A percentile compares a stretch with the other conserved stretches of the same genome.
phyloP scores from a whole-genome alignment of 2,329 filamentous ascomycete species.

The Cyphellophora europaea region DNA sequence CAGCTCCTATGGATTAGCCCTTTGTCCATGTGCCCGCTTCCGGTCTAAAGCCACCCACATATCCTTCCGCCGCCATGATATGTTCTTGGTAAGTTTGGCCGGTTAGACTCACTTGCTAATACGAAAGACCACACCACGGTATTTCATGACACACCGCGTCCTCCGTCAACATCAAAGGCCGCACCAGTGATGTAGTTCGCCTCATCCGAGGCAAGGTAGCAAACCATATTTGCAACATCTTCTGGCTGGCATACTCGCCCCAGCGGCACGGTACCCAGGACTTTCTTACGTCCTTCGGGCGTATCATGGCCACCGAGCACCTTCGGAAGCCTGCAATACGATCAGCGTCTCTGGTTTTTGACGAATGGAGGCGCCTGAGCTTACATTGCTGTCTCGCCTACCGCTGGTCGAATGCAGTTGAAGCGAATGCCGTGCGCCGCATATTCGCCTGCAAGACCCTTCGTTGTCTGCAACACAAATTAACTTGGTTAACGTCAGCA shows the following conservation, averaged over 20 bases:
- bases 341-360: no score
- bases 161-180: slow-evolving; percentile 18
- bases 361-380: no score
- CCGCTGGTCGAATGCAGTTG: slow-evolving; percentile 12
- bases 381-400: slow-evolving; percentile 14
- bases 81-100: no score
- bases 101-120: no score
- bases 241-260: slow-evolving; percentile 16
- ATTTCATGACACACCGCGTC: slow-evolving; percentile 15
- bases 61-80: no score
- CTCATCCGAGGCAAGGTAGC: slow-evolving; percentile 17
- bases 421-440: slow-evolving; percentile 11
- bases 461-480: slow-evolving; percentile 7
- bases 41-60: no score
- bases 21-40: no score
- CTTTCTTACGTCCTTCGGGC: slow-evolving; percentile 7
- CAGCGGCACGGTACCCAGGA: slow-evolving; percentile 14
- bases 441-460: slow-evolving; percentile 13
- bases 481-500: no score
- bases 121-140: no score
- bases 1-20: no score
- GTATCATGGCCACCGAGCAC: slow-evolving; percentile 10
- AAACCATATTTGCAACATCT: slow-evolving; percentile 21
- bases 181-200: slow-evolving; percentile 19
- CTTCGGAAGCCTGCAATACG: slow-evolving; percentile 2